These are phyloP conservation scores for Acer negundo DNA, from an alignment of 345 rosid species.

Conservation along the genomic window DNA sequence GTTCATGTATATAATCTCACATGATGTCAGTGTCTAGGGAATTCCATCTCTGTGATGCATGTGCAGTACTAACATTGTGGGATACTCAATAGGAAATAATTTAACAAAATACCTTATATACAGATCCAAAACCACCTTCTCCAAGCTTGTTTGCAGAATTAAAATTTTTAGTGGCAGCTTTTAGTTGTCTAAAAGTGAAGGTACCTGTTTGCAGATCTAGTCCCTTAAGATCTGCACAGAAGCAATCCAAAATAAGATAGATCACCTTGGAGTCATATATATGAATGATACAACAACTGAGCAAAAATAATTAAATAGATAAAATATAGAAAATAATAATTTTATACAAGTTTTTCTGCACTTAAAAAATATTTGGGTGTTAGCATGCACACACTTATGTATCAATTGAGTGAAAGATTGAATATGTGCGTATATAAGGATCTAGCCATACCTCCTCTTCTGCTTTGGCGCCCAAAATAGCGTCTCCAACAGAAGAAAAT, in stretches of 20 bases:
- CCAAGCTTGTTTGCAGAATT: constrained; percentile 42
- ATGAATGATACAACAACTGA: not conserved
- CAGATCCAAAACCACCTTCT: constrained; percentile 57
- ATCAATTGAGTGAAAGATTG: not conserved
- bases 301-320: not conserved
- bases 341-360: not conserved
- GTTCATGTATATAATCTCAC: constrained; percentile 25
- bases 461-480: not conserved
- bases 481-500: constrained; percentile 27
- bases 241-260: not conserved
- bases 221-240: constrained; percentile 19
- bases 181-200: constrained; percentile 43
- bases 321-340: not conserved
- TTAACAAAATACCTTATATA: constrained; percentile 36
- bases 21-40: not conserved
- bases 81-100: not conserved
- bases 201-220: constrained; percentile 40
- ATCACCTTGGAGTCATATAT: not conserved
- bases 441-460: constrained; percentile 22
- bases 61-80: not conserved
- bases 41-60: not conserved
- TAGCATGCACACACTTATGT: not conserved
- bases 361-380: not conserved
- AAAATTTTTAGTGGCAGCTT: constrained; percentile 46
- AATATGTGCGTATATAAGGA: not conserved